Evolutionary conservation across 2,329 filamentous ascomycete species (phyloP), one percentile per base, ranked within the genome.

Genomic region (Xylariaceae sp.): DNA sequence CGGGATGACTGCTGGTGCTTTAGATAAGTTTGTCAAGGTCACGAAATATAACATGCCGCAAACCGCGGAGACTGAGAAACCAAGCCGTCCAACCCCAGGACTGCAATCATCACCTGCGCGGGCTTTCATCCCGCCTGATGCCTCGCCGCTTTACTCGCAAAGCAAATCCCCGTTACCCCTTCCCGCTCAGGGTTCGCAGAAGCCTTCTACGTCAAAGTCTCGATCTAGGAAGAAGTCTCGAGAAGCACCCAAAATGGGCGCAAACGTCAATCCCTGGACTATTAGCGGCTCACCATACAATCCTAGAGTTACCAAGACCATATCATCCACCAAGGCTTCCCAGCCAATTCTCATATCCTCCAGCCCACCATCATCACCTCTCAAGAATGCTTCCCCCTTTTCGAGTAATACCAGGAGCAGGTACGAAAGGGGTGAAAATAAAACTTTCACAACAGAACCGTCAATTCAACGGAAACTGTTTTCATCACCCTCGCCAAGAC

Each of bases 311-410:
- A 53, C 54, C 51, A 58, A 57, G 46, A 29, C 47, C 39, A 57
- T 49, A 26, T 36, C 62, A 52, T 49, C 54, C 53, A 52, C 60
- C 63, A 63, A 57, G 44, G 53, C 53, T 48, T 18, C 60, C 55
- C 69, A 76, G 62, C 60, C 74, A 56, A 76, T 78, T 67, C 46
- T 72, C 58, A 71, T 78, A 65, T 67, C 71, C 60, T 77, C 75
- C 65, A 77, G 75, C 57, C 75, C 76, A 48, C 59, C 65, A 65
- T 53, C 66, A 58, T 70, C 72, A 58, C 64, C 68, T 67, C 8
- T 34, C 47, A 51, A 67, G 57, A 45, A 55, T 55, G 57, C 62
- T 56, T 55, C 59, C 55, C 56, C 67, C 41, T 54, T 65, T 56
- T 3, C 62, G 41, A 63, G 39, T 40, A 8, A 26, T 43, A 29